These are phyloP conservation scores for Termitomyces sp. DNA, from an alignment of 768 basidiomycete genomes.

Conservation along the genomic window DNA sequence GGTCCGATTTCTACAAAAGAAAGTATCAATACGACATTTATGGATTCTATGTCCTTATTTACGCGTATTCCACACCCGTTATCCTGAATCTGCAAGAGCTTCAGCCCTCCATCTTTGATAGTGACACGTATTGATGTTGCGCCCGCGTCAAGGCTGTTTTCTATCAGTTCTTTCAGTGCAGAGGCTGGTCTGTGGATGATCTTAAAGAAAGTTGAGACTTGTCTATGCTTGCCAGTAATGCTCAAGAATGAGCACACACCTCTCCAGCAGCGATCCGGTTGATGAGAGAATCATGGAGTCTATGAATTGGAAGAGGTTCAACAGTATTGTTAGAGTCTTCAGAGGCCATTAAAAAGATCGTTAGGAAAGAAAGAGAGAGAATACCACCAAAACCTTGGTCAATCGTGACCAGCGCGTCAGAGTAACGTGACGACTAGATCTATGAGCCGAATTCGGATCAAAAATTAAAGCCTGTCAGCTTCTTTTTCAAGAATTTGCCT, in stretches of 20 bases:
- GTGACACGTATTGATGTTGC: slow-evolving; percentile 81
- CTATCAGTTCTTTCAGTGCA: slow-evolving; percentile 92
- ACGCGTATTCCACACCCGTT: slow-evolving; percentile 95
- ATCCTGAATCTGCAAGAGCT: slow-evolving; percentile 92
- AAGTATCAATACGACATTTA: not conserved
- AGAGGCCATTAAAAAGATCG: not conserved
- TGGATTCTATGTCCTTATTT: slow-evolving; percentile 9
- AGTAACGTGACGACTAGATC: slow-evolving; percentile 6
- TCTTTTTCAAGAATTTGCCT: no score
- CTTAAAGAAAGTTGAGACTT: slow-evolving; percentile 8
- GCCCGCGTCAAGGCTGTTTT: slow-evolving; percentile 94
- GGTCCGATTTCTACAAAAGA: slow-evolving; percentile 64
- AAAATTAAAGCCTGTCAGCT: no score
- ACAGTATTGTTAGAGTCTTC: slow-evolving; percentile 5
- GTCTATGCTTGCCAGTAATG: not conserved
- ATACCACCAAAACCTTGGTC: not conserved
- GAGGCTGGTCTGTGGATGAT: slow-evolving; percentile 70
- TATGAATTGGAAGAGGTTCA: slow-evolving; percentile 63
- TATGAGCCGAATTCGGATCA: not conserved
- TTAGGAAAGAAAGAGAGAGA: not conserved
- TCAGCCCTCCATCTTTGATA: slow-evolving; percentile 94
- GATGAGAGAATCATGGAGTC: slow-evolving; percentile 77
- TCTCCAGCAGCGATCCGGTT: slow-evolving; percentile 88
- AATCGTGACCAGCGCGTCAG: slow-evolving; percentile 8
- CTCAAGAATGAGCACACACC: slow-evolving; percentile 24